Evolutionary conservation across 495 filamentous ascomycete species (phyloP).

Genomic region (Lasiosphaeria ovina): DNA sequence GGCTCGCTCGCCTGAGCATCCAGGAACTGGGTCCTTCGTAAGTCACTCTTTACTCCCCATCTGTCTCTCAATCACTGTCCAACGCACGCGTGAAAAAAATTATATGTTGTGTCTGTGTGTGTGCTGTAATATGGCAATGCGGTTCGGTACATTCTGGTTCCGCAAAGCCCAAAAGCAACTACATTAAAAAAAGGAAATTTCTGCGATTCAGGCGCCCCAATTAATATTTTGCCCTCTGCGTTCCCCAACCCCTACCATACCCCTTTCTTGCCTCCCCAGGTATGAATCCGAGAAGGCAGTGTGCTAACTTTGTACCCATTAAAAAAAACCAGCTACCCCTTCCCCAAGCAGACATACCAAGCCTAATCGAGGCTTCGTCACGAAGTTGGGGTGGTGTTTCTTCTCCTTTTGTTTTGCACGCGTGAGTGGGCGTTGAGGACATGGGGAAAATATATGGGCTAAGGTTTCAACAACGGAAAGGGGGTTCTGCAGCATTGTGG

Average conservation of each 20-base stretch:
- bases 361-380: neutral
- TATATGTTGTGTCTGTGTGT: no score
- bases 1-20: conserved; percentile 90
- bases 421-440: neutral
- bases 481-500: conserved; percentile 2
- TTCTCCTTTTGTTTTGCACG: neutral
- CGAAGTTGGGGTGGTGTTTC: neutral
- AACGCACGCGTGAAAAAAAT: no score
- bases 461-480: conserved; percentile 10
- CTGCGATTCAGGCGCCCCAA: no score
- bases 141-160: neutral
- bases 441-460: neutral
- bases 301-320: conserved; percentile 1
- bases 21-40: conserved; percentile 95
- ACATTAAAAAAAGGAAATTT: no score
- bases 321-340: conserved; percentile 33
- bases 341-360: conserved; percentile 49
- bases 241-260: no score
- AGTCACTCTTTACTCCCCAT: conserved; percentile 38
- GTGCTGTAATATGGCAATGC: no score
- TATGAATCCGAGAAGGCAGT: no score
- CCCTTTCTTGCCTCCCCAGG: no score
- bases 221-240: no score
- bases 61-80: neutral
- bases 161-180: neutral